Conservation (phyloP, 176 grass and related monocot genomes). For the Cenchrus americanus region DNA sequence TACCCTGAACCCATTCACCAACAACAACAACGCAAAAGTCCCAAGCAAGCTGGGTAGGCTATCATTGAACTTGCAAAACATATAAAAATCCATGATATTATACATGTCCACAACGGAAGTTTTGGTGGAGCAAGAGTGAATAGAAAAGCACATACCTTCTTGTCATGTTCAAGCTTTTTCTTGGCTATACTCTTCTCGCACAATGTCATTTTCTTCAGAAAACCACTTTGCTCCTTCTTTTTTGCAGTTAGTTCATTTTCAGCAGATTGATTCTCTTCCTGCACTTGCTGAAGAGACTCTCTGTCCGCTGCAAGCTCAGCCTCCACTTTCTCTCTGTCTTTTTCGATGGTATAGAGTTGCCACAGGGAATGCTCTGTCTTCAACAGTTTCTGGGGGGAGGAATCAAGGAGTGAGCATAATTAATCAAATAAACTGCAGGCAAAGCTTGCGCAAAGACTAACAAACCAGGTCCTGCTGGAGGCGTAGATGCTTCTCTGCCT, state of each 20-base stretch:
- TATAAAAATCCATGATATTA: neutral
- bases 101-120: neutral
- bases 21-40: neutral
- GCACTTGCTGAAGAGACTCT: conserved; percentile 65
- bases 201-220: conserved; percentile 80
- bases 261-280: conserved; percentile 61
- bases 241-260: conserved; percentile 68
- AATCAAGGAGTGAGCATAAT: conserved; percentile 1
- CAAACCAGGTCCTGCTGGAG: conserved; percentile 82
- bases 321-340: conserved; percentile 69
- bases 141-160: conserved; percentile 59
- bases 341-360: conserved; percentile 92
- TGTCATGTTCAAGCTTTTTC: conserved; percentile 89
- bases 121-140: conserved; percentile 30
- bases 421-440: neutral
- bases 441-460: neutral
- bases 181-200: conserved; percentile 87
- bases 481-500: conserved; percentile 86
- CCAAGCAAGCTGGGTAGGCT: neutral
- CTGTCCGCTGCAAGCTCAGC: conserved; percentile 78
- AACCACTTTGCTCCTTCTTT: conserved; percentile 90
- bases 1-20: neutral
- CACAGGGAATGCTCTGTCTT: conserved; percentile 92
- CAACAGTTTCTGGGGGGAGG: conserved; percentile 64
- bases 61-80: conserved; percentile 6